A percentile compares a stretch with the other conserved stretches of the same genome.
Conservation (phyloP, 257 asterid genomes). For the Lithospermum erythrorhizon region DNA sequence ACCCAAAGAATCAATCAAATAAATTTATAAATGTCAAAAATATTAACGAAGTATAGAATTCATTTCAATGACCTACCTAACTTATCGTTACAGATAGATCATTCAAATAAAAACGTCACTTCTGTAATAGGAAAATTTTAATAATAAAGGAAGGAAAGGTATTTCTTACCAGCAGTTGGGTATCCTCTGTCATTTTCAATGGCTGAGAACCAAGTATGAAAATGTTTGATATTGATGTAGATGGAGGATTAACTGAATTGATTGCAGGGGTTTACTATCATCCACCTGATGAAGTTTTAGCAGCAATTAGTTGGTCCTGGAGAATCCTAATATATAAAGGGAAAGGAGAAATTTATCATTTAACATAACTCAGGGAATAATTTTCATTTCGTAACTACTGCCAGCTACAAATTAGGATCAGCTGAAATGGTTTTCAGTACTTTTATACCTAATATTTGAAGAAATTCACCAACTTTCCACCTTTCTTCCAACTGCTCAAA, state of each 20-base stretch:
- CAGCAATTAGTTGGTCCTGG: too few species aligned
- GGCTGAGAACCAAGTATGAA: too few species aligned
- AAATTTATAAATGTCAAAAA: too few species aligned
- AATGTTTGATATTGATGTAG: too few species aligned
- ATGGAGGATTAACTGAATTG: not conserved
- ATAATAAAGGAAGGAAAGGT: too few species aligned
- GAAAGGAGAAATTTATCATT: not conserved
- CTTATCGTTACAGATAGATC: too few species aligned
- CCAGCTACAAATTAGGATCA: not conserved
- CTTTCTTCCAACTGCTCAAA: constrained; percentile 10
- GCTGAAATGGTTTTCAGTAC: not conserved
- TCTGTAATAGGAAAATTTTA: too few species aligned
- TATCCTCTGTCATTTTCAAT: not conserved
- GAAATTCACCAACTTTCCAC: constrained; percentile 1
- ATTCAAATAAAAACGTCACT: too few species aligned
- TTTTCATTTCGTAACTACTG: not conserved
- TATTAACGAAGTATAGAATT: too few species aligned
- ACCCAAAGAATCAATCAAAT: too few species aligned
- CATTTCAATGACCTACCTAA: too few species aligned
- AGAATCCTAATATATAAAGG: not conserved
- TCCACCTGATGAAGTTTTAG: not conserved
- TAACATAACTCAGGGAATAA: not conserved
- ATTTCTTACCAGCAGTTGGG: not conserved
- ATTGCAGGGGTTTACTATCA: not conserved
- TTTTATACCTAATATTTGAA: constrained; percentile 6